Evolutionary conservation across 371 early-diverging fungal genomes (phyloP).

Genomic region (Rhizopus sp.): DNA sequence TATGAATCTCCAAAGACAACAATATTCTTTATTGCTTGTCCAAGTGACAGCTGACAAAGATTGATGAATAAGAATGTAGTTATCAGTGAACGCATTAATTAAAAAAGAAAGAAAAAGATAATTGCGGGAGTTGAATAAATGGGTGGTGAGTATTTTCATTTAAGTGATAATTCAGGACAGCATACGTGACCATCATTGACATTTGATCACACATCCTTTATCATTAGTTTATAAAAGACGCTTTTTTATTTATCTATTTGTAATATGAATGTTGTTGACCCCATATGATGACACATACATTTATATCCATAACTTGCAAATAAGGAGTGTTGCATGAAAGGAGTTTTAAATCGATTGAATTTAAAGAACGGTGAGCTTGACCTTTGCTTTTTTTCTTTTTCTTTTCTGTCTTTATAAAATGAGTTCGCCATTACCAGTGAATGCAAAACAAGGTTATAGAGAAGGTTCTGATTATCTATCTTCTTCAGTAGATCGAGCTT

Average conservation of each 20-base stretch:
- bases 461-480: conserved; percentile 28
- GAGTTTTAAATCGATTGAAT: not conserved
- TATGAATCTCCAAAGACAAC: conserved; percentile 56
- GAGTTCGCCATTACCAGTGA: conserved; percentile 54
- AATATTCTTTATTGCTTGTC: conserved; percentile 30
- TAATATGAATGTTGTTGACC: no score
- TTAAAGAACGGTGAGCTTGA: not conserved
- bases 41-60: not conserved
- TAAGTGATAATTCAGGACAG: no score
- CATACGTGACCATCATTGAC: no score
- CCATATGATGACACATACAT: no score
- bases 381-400: conserved; percentile 10
- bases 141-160: no score
- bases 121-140: not conserved
- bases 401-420: conserved; percentile 17
- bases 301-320: not conserved
- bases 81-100: not conserved
- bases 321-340: not conserved
- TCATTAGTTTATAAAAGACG: no score
- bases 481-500: conserved; percentile 32
- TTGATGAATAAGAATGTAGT: not conserved
- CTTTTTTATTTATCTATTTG: no score
- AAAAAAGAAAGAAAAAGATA: not conserved
- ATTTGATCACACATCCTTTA: no score
- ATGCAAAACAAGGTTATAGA: conserved; percentile 45